Percentiles rank a stretch among this genome's conserved stretches.
These are phyloP conservation scores for Cicer chorassanicum DNA, from an alignment of 306 rosid species.

Conservation along the genomic window DNA sequence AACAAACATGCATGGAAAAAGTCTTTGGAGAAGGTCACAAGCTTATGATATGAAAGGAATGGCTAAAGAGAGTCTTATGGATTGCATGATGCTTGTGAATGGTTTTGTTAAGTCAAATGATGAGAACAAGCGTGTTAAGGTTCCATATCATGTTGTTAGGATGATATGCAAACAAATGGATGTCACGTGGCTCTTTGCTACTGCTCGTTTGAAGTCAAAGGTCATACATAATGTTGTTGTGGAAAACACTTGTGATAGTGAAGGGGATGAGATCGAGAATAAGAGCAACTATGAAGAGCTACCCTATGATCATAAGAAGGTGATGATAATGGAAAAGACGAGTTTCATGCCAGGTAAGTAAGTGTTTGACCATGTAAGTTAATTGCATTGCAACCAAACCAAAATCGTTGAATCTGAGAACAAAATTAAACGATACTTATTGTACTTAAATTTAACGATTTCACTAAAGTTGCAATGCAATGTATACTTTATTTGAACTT, in stretches of 20 bases:
- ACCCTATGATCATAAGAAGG: slow-evolving; percentile 8
- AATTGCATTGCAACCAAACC: background rate
- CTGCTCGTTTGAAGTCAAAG: slow-evolving; percentile 56
- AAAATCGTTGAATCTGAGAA: background rate
- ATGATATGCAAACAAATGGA: slow-evolving; percentile 78
- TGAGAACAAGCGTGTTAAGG: slow-evolving; percentile 44
- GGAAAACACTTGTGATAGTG: slow-evolving; percentile 28
- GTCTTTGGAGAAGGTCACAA: slow-evolving; percentile 78
- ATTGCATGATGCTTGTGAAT: slow-evolving; percentile 64
- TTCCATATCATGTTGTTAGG: slow-evolving; percentile 64
- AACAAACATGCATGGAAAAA: slow-evolving; percentile 57
- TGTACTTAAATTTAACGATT: background rate
- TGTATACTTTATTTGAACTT: too few species aligned
- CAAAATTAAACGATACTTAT: background rate
- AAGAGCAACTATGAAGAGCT: slow-evolving; percentile 34
- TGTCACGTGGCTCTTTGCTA: slow-evolving; percentile 70
- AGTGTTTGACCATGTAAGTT: slow-evolving; percentile 8
- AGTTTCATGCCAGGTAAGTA: slow-evolving; percentile 49
- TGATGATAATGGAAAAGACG: slow-evolving; percentile 45
- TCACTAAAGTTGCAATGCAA: too few species aligned
- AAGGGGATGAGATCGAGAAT: slow-evolving; percentile 26
- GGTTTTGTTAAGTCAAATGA: slow-evolving; percentile 46
- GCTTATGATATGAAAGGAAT: slow-evolving; percentile 81
- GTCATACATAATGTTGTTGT: background rate
- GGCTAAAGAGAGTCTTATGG: slow-evolving; percentile 77